phyloP scores from a whole-genome alignment of 73 alveolate genomes.

The Tetrahymena borealis region DNA sequence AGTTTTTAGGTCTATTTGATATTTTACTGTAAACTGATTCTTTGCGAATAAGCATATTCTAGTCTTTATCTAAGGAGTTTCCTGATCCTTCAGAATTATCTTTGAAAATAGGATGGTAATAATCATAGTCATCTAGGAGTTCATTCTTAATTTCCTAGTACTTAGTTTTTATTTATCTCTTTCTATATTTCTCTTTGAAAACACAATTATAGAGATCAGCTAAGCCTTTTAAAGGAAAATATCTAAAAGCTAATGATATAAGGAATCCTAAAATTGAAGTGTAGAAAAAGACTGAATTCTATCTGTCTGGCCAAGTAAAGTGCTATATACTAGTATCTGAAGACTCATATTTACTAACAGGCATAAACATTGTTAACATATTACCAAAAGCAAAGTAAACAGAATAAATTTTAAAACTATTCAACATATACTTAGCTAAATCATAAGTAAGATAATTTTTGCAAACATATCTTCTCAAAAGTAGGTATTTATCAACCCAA shows the following conservation, averaged over 20 bases:
- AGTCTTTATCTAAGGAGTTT: neutral
- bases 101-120: conserved; percentile 17
- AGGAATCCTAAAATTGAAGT: neutral
- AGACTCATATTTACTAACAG: neutral
- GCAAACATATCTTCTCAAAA: conserved; percentile 10
- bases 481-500: conserved; percentile 18
- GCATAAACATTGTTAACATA: conserved; percentile 1
- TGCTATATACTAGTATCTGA: neutral
- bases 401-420: neutral
- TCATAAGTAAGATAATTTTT: conserved; percentile 6
- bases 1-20: neutral
- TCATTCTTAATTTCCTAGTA: neutral
- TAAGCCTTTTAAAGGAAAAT: neutral
- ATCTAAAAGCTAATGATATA: neutral
- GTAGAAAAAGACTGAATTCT: neutral
- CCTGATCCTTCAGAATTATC: neutral
- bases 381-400: neutral
- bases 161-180: neutral
- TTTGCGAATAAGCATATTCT: neutral
- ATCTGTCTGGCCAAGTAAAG: neutral
- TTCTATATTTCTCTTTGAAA: neutral
- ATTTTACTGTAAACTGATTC: neutral
- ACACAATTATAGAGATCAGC: neutral
- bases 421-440: conserved; percentile 11
- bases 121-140: neutral